phyloP scores from a whole-genome alignment of 2,329 filamentous ascomycete genomes.

The Fusarium beomiforme region DNA sequence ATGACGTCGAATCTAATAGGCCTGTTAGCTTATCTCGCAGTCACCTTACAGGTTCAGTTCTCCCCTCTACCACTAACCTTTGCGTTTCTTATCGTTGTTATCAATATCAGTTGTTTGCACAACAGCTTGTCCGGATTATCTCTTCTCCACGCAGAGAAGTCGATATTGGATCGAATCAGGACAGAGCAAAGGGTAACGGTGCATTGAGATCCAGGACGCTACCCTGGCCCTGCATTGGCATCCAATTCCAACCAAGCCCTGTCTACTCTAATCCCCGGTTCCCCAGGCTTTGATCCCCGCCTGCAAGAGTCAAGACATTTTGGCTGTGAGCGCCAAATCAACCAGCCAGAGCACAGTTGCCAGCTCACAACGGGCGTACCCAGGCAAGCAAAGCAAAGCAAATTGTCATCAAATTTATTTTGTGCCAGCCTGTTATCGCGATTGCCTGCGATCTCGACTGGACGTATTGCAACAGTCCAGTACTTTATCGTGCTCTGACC shows the following conservation, averaged over 20 bases:
- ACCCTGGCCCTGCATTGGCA: slow-evolving; percentile 10
- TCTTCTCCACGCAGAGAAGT: slow-evolving; percentile 12
- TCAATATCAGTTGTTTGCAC: slow-evolving; percentile 4
- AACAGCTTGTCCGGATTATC: slow-evolving; percentile 20
- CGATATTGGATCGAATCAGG: slow-evolving; percentile 23
- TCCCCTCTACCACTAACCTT: not conserved
- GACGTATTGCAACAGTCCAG: not conserved
- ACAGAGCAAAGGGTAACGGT: slow-evolving; percentile 15
- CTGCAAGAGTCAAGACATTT: slow-evolving; percentile 26
- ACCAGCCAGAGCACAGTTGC: slow-evolving; percentile 26
- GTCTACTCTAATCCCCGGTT: slow-evolving; percentile 38
- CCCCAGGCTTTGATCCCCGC: slow-evolving; percentile 36
- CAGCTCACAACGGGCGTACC: slow-evolving; percentile 37
- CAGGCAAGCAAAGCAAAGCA: slow-evolving; percentile 23
- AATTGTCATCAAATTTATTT: slow-evolving; percentile 7
- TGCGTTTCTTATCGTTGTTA: not conserved
- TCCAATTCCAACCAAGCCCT: slow-evolving; percentile 29
- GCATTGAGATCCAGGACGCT: slow-evolving; percentile 12
- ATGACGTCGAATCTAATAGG: slow-evolving; percentile 65
- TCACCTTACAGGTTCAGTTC: slow-evolving; percentile 52
- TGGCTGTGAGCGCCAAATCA: slow-evolving; percentile 16
- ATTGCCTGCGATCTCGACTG: slow-evolving; percentile 15
- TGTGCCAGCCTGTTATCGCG: slow-evolving; percentile 30
- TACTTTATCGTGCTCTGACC: not conserved
- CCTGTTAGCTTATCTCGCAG: slow-evolving; percentile 64